phyloP scores from a whole-genome alignment of 768 basidiomycete species.

The Phaffia tasmanica region DNA sequence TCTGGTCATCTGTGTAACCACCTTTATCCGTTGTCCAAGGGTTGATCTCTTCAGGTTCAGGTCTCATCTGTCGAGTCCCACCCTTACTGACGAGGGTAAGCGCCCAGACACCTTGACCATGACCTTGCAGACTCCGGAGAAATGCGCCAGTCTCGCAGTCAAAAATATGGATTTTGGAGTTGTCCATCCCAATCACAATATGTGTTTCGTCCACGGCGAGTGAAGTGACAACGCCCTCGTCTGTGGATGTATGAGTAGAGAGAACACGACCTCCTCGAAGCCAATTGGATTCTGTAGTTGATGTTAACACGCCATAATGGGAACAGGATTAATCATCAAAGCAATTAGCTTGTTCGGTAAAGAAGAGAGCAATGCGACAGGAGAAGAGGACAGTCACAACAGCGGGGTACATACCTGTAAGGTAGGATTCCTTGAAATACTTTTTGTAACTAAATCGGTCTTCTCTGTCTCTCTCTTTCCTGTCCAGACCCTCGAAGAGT shows the following conservation, averaged over 20 bases:
- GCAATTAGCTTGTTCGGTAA: background rate
- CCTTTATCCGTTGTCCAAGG: conserved; percentile 12
- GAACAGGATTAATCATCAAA: background rate
- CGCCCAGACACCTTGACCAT: conserved; percentile 86
- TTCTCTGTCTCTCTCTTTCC: conserved; percentile 16
- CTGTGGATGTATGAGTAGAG: conserved; percentile 48
- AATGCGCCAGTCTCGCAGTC: conserved; percentile 65
- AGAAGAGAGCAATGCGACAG: background rate
- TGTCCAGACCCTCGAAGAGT: background rate
- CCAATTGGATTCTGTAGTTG: conserved; percentile 63
- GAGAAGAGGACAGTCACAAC: too few species aligned
- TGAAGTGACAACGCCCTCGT: conserved; percentile 68
- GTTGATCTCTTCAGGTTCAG: conserved; percentile 5
- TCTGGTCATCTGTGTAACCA: conserved; percentile 1
- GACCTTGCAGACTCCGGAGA: conserved; percentile 65
- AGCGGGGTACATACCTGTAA: conserved; percentile 48
- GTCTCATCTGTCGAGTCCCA: conserved; percentile 36
- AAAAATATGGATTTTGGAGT: conserved; percentile 73
- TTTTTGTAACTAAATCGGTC: conserved; percentile 50
- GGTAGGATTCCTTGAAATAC: conserved; percentile 62
- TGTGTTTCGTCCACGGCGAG: conserved; percentile 70
- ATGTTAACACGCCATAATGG: conserved; percentile 2
- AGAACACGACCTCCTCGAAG: conserved; percentile 60
- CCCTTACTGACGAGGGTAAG: conserved; percentile 64
- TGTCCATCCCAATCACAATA: conserved; percentile 82